Evolutionary conservation across 768 basidiomycete species (phyloP).

Genomic region (Russula ochroleuca): DNA sequence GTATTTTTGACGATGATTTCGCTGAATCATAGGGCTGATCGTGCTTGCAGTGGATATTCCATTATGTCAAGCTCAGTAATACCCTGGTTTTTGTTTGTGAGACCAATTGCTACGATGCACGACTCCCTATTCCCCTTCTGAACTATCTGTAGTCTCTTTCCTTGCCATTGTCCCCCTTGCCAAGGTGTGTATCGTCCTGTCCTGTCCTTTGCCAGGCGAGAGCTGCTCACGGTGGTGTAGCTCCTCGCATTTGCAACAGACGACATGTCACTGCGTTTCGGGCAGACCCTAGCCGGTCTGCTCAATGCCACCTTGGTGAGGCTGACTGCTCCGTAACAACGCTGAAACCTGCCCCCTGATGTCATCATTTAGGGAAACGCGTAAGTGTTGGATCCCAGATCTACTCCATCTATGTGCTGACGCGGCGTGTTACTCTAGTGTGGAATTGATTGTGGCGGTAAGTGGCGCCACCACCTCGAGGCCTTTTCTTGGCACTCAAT

Average conservation of each 20-base stretch:
- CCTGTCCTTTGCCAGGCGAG: not conserved
- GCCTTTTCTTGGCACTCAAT: slow-evolving; percentile 18
- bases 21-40: slow-evolving; percentile 7
- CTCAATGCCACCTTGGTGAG: slow-evolving; percentile 78
- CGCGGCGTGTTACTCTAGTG: slow-evolving; percentile 29
- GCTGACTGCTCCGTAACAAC: slow-evolving; percentile 2
- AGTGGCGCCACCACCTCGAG: slow-evolving; percentile 22
- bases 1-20: slow-evolving; percentile 25
- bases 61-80: slow-evolving; percentile 52
- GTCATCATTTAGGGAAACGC: slow-evolving; percentile 31
- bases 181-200: slow-evolving; percentile 44
- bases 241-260: slow-evolving; percentile 83
- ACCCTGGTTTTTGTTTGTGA: slow-evolving; percentile 71
- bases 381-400: slow-evolving; percentile 24
- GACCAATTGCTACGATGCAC: slow-evolving; percentile 30
- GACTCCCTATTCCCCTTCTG: not conserved
- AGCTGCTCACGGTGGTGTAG: slow-evolving; percentile 35
- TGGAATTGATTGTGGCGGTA: slow-evolving; percentile 44
- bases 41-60: slow-evolving; percentile 58
- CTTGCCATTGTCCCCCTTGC: slow-evolving; percentile 82
- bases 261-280: slow-evolving; percentile 75
- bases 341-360: not conserved
- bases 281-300: slow-evolving; percentile 78
- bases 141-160: slow-evolving; percentile 53
- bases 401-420: not conserved